Percentiles rank a stretch among this genome's conserved stretches.
These are phyloP conservation scores for Phytomonas francai DNA, from an alignment of 208 protist species.

Conservation along the genomic window DNA sequence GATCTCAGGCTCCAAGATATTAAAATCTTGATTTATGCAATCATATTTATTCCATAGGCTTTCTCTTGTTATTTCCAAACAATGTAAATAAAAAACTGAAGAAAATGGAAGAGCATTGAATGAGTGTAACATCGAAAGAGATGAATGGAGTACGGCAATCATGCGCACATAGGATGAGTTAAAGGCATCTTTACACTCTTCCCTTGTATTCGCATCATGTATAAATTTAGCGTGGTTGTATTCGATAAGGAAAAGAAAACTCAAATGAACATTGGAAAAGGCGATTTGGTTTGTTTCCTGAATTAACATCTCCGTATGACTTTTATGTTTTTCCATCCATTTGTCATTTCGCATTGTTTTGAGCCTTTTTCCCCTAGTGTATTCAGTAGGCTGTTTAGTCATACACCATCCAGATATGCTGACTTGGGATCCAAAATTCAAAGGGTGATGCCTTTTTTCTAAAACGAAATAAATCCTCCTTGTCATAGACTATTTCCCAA, in stretches of 20 bases:
- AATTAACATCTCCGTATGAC: neutral
- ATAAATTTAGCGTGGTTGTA: neutral
- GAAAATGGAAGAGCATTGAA: neutral
- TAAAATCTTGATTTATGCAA: neutral
- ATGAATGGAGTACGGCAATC: neutral
- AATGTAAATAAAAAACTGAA: neutral
- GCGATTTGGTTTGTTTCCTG: neutral
- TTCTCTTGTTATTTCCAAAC: neutral
- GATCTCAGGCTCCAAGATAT: neutral
- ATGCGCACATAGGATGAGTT: neutral
- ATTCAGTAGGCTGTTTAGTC: neutral
- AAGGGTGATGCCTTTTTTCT: neutral
- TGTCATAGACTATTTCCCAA: neutral
- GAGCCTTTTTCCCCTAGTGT: neutral
- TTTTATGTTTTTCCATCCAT: neutral
- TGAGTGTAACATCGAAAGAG: neutral
- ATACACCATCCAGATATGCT: too few relatives aligned
- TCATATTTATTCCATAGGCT: conserved; percentile 5
- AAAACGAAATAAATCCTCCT: neutral
- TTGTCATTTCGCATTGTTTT: neutral
- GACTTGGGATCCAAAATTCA: too few relatives aligned
- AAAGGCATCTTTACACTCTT: neutral
- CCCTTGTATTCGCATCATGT: neutral
- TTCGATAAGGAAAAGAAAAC: neutral
- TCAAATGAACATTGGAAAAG: neutral